Evolutionary conservation across 768 basidiomycete genomes (phyloP).

Genomic region (Russula compacta): DNA sequence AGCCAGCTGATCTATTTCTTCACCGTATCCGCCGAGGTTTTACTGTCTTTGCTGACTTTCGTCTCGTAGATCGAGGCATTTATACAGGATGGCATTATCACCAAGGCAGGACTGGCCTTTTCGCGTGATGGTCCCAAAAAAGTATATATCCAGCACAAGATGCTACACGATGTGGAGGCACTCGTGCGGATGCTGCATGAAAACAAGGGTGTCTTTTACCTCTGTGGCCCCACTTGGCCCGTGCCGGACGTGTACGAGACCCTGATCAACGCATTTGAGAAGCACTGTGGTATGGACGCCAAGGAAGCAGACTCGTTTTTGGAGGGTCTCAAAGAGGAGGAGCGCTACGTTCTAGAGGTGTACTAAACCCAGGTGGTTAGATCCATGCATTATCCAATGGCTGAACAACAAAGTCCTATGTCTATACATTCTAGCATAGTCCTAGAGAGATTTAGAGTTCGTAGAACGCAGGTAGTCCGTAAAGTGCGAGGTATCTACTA

Average conservation of each 20-base stretch:
- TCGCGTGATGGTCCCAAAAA: constrained; percentile 89
- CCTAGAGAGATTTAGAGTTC: not conserved
- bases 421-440: not conserved
- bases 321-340: constrained; percentile 89
- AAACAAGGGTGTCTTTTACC: constrained; percentile 79
- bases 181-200: constrained; percentile 69
- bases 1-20: constrained; percentile 14
- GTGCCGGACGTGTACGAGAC: constrained; percentile 97
- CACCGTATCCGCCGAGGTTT: not conserved
- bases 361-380: constrained; percentile 5
- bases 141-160: constrained; percentile 98
- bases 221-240: constrained; percentile 99
- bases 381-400: not conserved
- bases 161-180: constrained; percentile 78
- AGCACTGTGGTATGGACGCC: constrained; percentile 55
- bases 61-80: constrained; percentile 68
- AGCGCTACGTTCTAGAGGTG: constrained; percentile 96
- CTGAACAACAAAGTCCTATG: not conserved
- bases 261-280: constrained; percentile 69
- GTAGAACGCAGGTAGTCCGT: not conserved
- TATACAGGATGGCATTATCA: constrained; percentile 74
- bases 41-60: not conserved
- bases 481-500: not conserved
- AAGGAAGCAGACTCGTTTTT: constrained; percentile 70
- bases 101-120: constrained; percentile 90